Base-by-base conservation (phyloP, 2,329 filamentous ascomycete genomes). In the Trichoderma pleuroti region DNA sequence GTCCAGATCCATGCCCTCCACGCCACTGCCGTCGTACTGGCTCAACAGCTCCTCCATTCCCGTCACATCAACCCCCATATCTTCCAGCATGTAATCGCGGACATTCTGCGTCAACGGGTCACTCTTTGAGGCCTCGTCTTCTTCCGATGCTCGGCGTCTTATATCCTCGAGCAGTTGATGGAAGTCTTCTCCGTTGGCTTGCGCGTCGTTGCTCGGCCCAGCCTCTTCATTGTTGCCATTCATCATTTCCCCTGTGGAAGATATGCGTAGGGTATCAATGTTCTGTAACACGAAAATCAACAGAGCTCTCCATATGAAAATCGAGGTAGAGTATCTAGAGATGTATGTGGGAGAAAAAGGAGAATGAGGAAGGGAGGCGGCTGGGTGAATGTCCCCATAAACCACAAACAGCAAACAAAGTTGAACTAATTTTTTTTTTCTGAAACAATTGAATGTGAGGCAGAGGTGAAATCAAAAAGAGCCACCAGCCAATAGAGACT, bases 151-250 rank as follows among this genome's bases (percentile, higher is more conserved):
- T 46, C 75, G 70, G 16, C 73, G 60, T 59, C 72, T 73, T 67
- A 78, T 74, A 12, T 73, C 74, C 28, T 74, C 71, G 21, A 72
- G 73, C 12, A 77, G 63, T 39, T 75, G 68, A 12, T 71, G 57
- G 4, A 75, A 69, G 11, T 73, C 71, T 68, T 71, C 32, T 4
- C 62, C 68, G 11, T 59, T 34, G 28, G 26, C 36, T 21, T 34
- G 54, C 2, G 39, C n/a, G 39, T 57, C 30, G 21, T 52, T 52
- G 39, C 66, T 68, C 11, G 56, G 39, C 2, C 56, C 56, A 16
- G 66, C 66, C 18, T 30, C 75, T 65, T 70, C 74, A 68, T 56
- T 73, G 52, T 42, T 5, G 36, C 2, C n/a, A 52, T 36, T 36
- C 66, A 68, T 68, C n/a, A 7, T 52, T 28, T 12, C 5, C 34